Conservation (phyloP, 257 asterid genomes). For the Solanum chiquidenum region DNA sequence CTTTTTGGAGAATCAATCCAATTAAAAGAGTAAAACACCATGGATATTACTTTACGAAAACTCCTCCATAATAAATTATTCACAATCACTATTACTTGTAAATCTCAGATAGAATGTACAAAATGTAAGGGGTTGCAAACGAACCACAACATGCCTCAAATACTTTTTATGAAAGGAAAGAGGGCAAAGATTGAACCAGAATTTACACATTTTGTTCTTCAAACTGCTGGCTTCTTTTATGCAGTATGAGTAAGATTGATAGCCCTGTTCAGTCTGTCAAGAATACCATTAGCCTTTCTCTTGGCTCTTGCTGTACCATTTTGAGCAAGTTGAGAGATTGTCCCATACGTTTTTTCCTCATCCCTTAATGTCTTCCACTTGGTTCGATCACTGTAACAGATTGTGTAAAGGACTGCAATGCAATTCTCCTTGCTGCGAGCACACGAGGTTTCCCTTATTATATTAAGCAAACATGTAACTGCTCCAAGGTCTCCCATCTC, state of each 20-base stretch:
- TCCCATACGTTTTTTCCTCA: slow-evolving; percentile 43
- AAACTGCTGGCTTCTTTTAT: slow-evolving; percentile 17
- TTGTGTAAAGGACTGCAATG: slow-evolving; percentile 41
- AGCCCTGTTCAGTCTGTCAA: slow-evolving; percentile 51
- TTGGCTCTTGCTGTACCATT: slow-evolving; percentile 77
- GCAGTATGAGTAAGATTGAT: slow-evolving; percentile 55
- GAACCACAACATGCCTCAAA: slow-evolving; percentile 27
- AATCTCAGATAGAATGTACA: slow-evolving; percentile 36
- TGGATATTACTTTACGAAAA: neutral
- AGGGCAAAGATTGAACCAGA: slow-evolving; percentile 24
- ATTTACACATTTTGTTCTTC: slow-evolving; percentile 50
- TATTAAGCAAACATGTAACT: slow-evolving; percentile 54
- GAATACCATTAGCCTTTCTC: slow-evolving; percentile 77
- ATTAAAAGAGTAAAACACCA: neutral
- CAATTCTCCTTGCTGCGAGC: slow-evolving; percentile 64
- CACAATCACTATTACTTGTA: slow-evolving; percentile 24
- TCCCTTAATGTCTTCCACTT: slow-evolving; percentile 69
- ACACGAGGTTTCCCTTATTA: slow-evolving; percentile 51
- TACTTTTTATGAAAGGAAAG: neutral
- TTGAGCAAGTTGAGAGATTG: slow-evolving; percentile 53
- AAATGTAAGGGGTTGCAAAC: slow-evolving; percentile 15
- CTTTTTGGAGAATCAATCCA: neutral
- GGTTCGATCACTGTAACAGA: slow-evolving; percentile 52
- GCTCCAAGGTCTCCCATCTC: slow-evolving; percentile 60
- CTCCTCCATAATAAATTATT: slow-evolving; percentile 23